Evolutionary conservation across 2,329 filamentous ascomycete genomes (phyloP), one percentile per base, ranked within the genome.

Genomic region (Didymella pomorum): DNA sequence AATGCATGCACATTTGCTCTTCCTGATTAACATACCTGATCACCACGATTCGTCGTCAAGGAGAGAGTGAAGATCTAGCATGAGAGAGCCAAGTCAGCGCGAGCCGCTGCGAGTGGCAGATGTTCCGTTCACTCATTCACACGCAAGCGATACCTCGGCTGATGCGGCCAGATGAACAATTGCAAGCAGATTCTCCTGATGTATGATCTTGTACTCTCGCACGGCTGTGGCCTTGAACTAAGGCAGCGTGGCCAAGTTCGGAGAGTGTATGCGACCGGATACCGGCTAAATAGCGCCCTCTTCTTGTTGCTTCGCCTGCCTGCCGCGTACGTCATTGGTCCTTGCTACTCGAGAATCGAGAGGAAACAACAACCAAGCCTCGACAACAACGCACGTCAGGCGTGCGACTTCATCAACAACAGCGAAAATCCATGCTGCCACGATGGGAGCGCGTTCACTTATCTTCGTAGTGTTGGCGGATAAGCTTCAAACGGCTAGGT

Each of bases 401-500:
- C 20, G 37, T 41, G 37, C 20, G 16, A 23, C 16, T 11, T 41
- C 31, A 16, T 39, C 39, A 21, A 49, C n/a, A 45, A 37, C 14
- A 23, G 12, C 29, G 21, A 20, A 5, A 20, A n/a, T 14, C 10
- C 29, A 25, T 43, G 26, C 25, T 52, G 18, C 39, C 55, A 43
- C 26, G 7, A 48, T 44, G 44, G 43, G 29, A 16, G 12, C 7
- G 23, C 16, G 12, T n/a, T 31, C 21, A 23, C 43, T 52, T 48
- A 52, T 37, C 18, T 35, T 14, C 16, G 31, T 48, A 57, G 48
- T 52, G 48, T n/a, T 48, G 43, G 48, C 26, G 9, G 10, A 18
- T 23, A 5, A 7, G 21, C 55, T 42, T 52, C 33, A 52, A 52
- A 44, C 35, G 48, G 55, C 48, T 57, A 57, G 48, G 11, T 37